phyloP scores from a whole-genome alignment of 192 early-diverging fungal species.

The Glomus cerebriforme region DNA sequence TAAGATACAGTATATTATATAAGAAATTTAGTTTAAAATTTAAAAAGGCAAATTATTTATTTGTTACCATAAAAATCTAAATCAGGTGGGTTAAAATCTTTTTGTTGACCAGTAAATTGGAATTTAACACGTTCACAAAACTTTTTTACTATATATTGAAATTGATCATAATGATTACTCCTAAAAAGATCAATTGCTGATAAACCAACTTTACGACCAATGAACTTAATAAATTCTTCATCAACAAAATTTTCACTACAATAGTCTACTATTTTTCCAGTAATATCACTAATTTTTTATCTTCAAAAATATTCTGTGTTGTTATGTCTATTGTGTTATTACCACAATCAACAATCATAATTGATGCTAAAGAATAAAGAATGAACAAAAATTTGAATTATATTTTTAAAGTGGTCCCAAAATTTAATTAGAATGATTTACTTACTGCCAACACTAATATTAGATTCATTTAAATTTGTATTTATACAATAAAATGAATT shows the following conservation, averaged over 20 bases:
- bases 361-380: constrained; percentile 33
- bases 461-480: neutral
- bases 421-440: neutral
- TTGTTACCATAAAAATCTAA: neutral
- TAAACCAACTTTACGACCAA: constrained; percentile 3
- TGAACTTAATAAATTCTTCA: constrained; percentile 18
- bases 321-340: constrained; percentile 57
- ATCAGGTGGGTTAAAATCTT: neutral
- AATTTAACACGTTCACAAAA: neutral
- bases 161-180: neutral
- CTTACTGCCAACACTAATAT: neutral
- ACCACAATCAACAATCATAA: constrained; percentile 62
- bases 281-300: constrained; percentile 1
- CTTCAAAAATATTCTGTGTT: constrained; percentile 11
- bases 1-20: too few species aligned
- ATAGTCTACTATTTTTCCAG: neutral
- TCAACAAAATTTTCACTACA: constrained; percentile 18
- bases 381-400: too few species aligned
- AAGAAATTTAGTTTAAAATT: too few species aligned
- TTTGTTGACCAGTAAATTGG: neutral
- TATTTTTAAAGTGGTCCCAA: too few species aligned
- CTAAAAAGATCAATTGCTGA: neutral
- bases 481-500: neutral
- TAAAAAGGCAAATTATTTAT: too few species aligned
- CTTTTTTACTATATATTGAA: constrained; percentile 5